Base-by-base conservation (phyloP, 2,329 filamentous ascomycete species). In the Stagonosporopsis vannaccii region DNA sequence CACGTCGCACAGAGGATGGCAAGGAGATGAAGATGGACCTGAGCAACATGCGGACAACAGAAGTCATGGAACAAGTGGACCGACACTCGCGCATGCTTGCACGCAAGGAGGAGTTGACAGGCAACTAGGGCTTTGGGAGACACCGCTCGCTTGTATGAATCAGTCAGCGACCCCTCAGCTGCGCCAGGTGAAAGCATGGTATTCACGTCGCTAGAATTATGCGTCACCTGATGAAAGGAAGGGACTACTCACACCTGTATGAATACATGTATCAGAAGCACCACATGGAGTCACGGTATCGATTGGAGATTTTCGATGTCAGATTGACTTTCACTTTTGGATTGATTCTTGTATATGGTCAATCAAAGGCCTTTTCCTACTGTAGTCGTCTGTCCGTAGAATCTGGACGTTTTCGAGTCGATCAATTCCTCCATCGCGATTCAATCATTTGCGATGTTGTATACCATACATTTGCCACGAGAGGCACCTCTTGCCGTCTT, bases 41-140 rank as follows among this genome's bases (percentile, higher is more conserved):
- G 64, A 87, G 91, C 66, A 90, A 89, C 76, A 82, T 93, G 78
- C 90, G 88, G 66, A 93, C 98, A 73, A 90, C 91, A 74, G 90
- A 92, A 70, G 85, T 98, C 19, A 84, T 94, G 55, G 90, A 92
- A 75, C 92, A 98, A 77, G 87, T 97, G 40, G 90, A 97, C 75
- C 84, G 95, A 69, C 92, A 98, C 79, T 97, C 92, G 46, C 85
- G 95, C 65, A 81, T 83, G 65, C 78, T 98, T 71, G 87, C 91
- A 69, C 89, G 96, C 75, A 87, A 91, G 77, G 90, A 92, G 67
- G 93, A 96, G 72, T 79, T 98, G 73, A 78, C 81, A 66, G 84
- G 72, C 57, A 74, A 75, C 47, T 75, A 39, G 70, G 11, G n/a
- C 9, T 17, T 32, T 39, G 23, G 22, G 1, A 11, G 32, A 28